Base-by-base conservation (phyloP, 2,329 filamentous ascomycete species). In the Xylariales sp. region DNA sequence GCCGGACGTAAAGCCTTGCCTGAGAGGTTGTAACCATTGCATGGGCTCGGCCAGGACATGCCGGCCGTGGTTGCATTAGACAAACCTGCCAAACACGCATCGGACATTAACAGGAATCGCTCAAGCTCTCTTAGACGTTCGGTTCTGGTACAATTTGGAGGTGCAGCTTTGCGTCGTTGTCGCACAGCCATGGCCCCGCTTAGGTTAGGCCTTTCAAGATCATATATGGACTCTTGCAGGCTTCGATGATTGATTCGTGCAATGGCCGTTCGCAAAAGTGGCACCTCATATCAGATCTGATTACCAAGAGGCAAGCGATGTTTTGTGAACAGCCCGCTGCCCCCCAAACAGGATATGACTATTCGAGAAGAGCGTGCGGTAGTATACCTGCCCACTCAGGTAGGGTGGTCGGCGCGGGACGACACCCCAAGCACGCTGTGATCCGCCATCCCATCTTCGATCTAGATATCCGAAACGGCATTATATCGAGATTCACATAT, bases 61-160 rank as follows among this genome's bases (percentile, higher is more conserved):
- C 52, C 60, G 45, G 18, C 57, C 32, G 43, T 67, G 43, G 56
- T 66, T 69, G 52, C 66, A 58, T 64, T 49, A 46, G 53, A 63
- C 63, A 62, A 36, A 63, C 61, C 63, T 69, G 69, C 55, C 69
- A 71, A 63, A 68, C 55, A 36, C 62, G 61, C 69, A 68, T 71
- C 49, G 50, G 41, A 69, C 59, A 46, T 55, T 28, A 52, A 60
- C 41, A 53, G 28, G 46, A 67, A 53, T 50, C 48, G 50, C 32
- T 32, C 50, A 43, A 43, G 28, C 34, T 57, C 43, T 50, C 52
- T 50, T 64, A 60, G 34, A 55, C 16, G 48, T 32, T n/a, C 52
- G 30, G 34, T 56, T 58, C 41, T 30, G 34, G 32, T 34, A 34
- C 57, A 3, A 52, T 52, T 52, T 61, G 45, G 57, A 52, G 32